Base-by-base conservation (phyloP, 768 basidiomycete species). In the Macrolepiota dolichaula region DNA sequence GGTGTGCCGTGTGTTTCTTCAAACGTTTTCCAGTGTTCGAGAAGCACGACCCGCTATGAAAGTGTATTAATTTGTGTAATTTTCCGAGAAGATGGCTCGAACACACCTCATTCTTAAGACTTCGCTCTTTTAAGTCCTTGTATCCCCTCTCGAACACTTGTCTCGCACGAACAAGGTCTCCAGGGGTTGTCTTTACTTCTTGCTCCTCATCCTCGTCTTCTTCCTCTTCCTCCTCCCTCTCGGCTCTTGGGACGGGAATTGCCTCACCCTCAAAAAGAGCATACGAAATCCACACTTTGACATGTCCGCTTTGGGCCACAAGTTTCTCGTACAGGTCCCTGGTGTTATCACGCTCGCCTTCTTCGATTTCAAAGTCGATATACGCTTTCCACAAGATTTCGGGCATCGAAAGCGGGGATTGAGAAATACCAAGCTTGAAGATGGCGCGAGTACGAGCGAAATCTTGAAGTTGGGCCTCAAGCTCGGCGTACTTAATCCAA, bases 251-350 rank as follows among this genome's bases (percentile, higher is more conserved):
- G 4, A 88, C 66, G 4, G 86, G 86, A 47, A 91, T 88, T 5
- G 85, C 77, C 67, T 89, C 89, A 4, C 86, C 89, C 74, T 98
- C 96, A 67, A 98, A 97, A 66, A 90, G 81, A 0, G 96, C 96
- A 72, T 89, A 98, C 56, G 94, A 88, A 58, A 97, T 92, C 94
- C 95, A 98, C 19, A 96, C 94, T 75, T 98, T 98, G 75, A 94
- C 91, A 70, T 98, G 96, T 3, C 92, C 92, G 64, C 94, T 96
- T 52, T 91, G 79, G 35, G 84, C 76, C 51, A 97, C 80, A 19
- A 98, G 82, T 19, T 95, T 85, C 75, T 98, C 96, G 71, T 97
- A 98, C 42, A 98, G 71, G 5, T 81, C 80, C n/a, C 96, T 81
- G 1, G 92, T 89, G 15, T 85, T 82, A 60, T 91, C 91, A 42